Evolutionary conservation across 306 rosid genomes (phyloP).

Genomic region (Clitoria ternatea): DNA sequence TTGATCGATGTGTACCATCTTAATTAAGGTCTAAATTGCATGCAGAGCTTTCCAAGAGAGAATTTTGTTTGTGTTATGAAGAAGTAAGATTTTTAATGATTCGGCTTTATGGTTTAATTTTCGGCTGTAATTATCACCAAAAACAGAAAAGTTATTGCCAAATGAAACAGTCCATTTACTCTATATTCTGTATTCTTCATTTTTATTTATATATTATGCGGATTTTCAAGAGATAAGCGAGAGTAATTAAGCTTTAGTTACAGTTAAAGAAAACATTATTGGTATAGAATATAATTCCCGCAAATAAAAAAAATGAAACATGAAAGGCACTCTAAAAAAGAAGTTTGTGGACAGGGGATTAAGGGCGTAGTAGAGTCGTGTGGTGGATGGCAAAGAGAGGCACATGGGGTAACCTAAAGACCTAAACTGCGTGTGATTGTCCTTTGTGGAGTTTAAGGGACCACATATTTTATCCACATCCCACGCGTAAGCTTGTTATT

Average conservation of each 20-base stretch:
- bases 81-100: neutral
- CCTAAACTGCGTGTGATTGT: constrained; percentile 32
- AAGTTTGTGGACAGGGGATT: neutral
- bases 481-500: constrained; percentile 27
- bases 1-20: neutral
- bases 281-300: too few relatives aligned
- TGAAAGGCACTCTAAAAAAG: too few relatives aligned
- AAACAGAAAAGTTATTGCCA: neutral
- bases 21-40: neutral
- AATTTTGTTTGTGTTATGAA: neutral
- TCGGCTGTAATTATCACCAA: neutral
- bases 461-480: constrained; percentile 25
- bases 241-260: too few relatives aligned
- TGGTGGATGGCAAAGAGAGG: neutral
- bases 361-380: neutral
- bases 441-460: constrained; percentile 19
- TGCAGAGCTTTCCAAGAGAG: neutral
- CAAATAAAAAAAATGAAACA: too few relatives aligned
- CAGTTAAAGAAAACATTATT: too few relatives aligned
- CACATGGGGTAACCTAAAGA: constrained; percentile 47
- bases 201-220: too few relatives aligned
- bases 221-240: too few relatives aligned
- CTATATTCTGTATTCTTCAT: neutral
- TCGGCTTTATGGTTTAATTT: neutral
- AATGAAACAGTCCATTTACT: neutral